Evolutionary conservation across 2,329 filamentous ascomycete species (phyloP).

Genomic region (Sporothrix phasma): DNA sequence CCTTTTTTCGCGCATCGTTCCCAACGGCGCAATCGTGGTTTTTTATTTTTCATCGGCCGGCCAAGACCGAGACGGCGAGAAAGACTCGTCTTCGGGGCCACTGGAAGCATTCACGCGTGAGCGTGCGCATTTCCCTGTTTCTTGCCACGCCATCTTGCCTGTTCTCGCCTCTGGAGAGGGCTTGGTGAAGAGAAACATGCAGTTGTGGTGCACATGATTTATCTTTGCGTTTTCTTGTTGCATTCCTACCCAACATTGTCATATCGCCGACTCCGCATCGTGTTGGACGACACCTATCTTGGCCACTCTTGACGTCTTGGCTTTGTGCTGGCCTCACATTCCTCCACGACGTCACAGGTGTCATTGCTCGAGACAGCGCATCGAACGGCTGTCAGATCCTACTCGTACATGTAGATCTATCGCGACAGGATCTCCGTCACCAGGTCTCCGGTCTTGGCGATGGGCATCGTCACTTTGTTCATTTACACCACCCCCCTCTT

Average conservation of each 20-base stretch:
- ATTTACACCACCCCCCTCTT: neutral
- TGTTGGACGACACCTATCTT: neutral
- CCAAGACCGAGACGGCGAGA: neutral
- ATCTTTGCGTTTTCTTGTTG: neutral
- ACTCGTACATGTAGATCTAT: too few relatives aligned
- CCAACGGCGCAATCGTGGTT: too few relatives aligned
- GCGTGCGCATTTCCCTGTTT: neutral
- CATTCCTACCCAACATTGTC: too few relatives aligned
- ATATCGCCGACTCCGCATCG: neutral
- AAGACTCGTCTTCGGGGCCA: neutral
- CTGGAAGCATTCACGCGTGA: too few relatives aligned
- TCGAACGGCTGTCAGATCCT: neutral
- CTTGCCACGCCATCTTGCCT: neutral
- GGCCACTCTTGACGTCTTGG: too few relatives aligned
- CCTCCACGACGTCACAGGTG: neutral
- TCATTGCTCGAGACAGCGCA: neutral
- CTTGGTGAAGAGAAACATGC: neutral
- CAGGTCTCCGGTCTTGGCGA: neutral
- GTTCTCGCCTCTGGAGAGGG: neutral
- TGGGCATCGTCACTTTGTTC: neutral
- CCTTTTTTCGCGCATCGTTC: too few relatives aligned
- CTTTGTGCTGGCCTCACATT: conserved; percentile 2
- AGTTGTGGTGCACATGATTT: neutral
- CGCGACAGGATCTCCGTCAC: too few relatives aligned
- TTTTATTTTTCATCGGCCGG: neutral